phyloP scores from a whole-genome alignment of 164 flowering plant species.

The Protea cynaroides region DNA sequence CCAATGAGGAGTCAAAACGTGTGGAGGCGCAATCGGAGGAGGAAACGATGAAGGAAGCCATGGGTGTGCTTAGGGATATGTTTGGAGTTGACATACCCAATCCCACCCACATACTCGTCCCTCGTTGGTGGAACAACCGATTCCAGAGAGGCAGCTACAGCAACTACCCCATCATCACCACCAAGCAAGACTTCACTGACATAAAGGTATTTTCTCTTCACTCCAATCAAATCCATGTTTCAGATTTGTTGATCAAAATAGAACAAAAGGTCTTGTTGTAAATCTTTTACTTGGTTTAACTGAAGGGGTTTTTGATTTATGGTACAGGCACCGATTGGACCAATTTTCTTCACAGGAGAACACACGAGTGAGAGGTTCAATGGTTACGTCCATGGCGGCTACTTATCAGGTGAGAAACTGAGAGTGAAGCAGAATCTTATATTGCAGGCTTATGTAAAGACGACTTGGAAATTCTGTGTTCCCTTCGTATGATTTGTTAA shows the following conservation, averaged over 20 bases:
- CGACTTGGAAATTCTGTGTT: too few species aligned
- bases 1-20: constrained; percentile 92
- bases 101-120: constrained; percentile 72
- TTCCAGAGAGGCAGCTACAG: constrained; percentile 97
- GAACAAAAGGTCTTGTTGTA: too few species aligned
- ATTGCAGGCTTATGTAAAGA: too few species aligned
- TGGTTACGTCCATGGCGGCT: constrained; percentile 93
- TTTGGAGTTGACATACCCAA: constrained; percentile 76
- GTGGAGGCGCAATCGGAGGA: constrained; percentile 72
- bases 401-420: constrained; percentile 58
- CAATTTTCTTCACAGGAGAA: constrained; percentile 80
- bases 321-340: constrained; percentile 74
- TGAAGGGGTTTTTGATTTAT: background rate
- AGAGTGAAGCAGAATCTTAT: background rate
- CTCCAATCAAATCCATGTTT: background rate
- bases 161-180: constrained; percentile 68
- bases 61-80: constrained; percentile 79
- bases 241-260: too few species aligned
- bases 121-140: constrained; percentile 95
- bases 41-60: constrained; percentile 72
- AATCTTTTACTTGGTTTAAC: too few species aligned
- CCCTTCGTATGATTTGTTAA: too few species aligned
- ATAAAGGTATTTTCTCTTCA: constrained; percentile 58
- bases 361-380: constrained; percentile 82
- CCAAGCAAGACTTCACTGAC: constrained; percentile 39